Evolutionary conservation across 352 stramenopile genomes (phyloP).

Genomic region (Pythium pyrilobum): DNA sequence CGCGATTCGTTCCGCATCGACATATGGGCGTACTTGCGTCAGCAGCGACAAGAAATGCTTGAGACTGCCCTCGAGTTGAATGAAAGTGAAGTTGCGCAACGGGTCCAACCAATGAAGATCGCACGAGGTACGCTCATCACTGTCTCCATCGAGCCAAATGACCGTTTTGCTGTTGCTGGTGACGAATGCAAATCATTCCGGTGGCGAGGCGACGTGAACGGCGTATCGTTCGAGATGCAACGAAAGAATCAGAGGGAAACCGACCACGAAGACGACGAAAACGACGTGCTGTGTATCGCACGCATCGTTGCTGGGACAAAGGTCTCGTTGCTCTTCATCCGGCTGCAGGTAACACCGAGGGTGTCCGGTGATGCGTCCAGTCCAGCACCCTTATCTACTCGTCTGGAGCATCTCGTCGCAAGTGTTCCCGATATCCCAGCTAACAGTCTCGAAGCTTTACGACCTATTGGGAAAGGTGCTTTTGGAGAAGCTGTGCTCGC

Average conservation of each 20-base stretch:
- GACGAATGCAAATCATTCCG: slow-evolving; percentile 58
- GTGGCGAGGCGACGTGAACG: slow-evolving; percentile 52
- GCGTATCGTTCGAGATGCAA: slow-evolving; percentile 56
- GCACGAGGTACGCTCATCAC: slow-evolving; percentile 57
- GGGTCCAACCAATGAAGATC: slow-evolving; percentile 48
- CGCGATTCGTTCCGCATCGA: slow-evolving; percentile 55
- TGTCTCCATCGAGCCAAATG: slow-evolving; percentile 42
- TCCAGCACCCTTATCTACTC: slow-evolving; percentile 9
- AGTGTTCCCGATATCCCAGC: slow-evolving; percentile 42
- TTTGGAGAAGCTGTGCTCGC: slow-evolving; percentile 70
- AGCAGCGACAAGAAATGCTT: slow-evolving; percentile 59
- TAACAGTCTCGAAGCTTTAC: slow-evolving; percentile 44
- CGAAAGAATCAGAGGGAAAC: slow-evolving; percentile 19
- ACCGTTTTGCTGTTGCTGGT: slow-evolving; percentile 30
- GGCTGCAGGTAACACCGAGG: slow-evolving; percentile 15
- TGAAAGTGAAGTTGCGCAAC: slow-evolving; percentile 38
- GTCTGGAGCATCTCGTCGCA: slow-evolving; percentile 40
- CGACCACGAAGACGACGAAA: slow-evolving; percentile 16
- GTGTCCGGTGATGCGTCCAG: neutral
- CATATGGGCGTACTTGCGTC: slow-evolving; percentile 64
- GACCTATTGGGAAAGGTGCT: slow-evolving; percentile 52
- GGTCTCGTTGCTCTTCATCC: slow-evolving; percentile 62
- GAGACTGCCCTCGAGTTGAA: slow-evolving; percentile 48
- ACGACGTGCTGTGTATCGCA: slow-evolving; percentile 40
- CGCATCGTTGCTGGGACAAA: slow-evolving; percentile 53